Conservation (phyloP, 805 yeast genomes). For the Hanseniaspora valbyensis region DNA sequence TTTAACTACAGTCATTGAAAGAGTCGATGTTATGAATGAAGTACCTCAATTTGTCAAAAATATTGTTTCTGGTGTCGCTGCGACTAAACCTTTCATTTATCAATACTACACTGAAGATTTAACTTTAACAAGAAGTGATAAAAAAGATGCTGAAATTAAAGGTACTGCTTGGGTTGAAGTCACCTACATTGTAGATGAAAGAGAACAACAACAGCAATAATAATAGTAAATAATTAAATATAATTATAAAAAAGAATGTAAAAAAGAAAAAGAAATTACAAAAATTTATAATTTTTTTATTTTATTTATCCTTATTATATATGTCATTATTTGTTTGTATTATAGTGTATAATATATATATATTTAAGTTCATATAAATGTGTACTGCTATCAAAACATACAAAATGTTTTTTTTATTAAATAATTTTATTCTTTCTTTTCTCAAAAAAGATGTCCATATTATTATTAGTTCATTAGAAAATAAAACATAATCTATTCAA, state of each 20-base stretch:
- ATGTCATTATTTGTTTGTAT: too few species aligned
- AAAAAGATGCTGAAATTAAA: constrained; percentile 10
- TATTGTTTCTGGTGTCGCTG: constrained; percentile 88
- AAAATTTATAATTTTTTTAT: not conserved
- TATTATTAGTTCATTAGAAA: too few species aligned
- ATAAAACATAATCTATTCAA: too few species aligned
- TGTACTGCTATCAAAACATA: too few species aligned
- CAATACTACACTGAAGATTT: constrained; percentile 59
- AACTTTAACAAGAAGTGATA: constrained; percentile 21
- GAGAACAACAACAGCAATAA: not conserved
- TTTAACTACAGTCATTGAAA: constrained; percentile 56
- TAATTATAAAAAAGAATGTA: too few species aligned
- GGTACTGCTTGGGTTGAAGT: constrained; percentile 16
- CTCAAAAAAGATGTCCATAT: too few species aligned
- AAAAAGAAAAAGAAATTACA: too few species aligned
- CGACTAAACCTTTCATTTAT: constrained; percentile 92
- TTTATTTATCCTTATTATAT: too few species aligned
- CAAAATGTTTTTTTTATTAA: too few species aligned
- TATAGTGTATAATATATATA: too few species aligned
- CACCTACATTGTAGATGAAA: constrained; percentile 15
- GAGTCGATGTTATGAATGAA: constrained; percentile 96
- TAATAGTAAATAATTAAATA: not conserved
- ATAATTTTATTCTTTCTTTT: too few species aligned
- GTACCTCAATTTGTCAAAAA: constrained; percentile 88
- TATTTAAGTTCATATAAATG: too few species aligned